A percentile compares a stretch with the other conserved stretches of the same genome.
Evolutionary conservation across 2,329 filamentous ascomycete genomes (phyloP).

Genomic region (Pestalotiopsis sp.): DNA sequence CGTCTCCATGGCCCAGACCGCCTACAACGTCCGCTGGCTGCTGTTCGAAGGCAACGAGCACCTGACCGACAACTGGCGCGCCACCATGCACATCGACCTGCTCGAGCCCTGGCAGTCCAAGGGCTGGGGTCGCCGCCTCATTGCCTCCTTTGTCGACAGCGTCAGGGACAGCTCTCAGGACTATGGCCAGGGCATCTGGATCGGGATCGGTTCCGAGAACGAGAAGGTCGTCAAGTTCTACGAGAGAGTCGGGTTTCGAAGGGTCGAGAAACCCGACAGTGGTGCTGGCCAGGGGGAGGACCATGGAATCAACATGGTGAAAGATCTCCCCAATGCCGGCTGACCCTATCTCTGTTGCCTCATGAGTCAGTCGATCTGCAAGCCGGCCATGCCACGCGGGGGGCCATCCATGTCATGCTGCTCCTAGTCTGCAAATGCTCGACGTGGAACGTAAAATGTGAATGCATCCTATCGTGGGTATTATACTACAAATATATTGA

Average conservation of each 20-base stretch:
- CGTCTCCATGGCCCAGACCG: constrained; percentile 41
- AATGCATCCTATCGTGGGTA: background rate
- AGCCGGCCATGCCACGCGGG: no score
- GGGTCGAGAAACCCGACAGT: constrained; percentile 30
- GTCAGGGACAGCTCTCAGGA: constrained; percentile 29
- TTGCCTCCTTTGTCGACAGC: constrained; percentile 43
- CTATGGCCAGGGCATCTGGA: constrained; percentile 41
- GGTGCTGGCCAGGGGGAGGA: constrained; percentile 26
- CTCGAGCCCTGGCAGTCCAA: constrained; percentile 41
- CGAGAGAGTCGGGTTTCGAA: constrained; percentile 46
- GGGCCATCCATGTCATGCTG: no score
- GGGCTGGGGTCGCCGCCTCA: constrained; percentile 47
- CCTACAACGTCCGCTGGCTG: constrained; percentile 43
- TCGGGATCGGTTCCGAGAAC: constrained; percentile 50
- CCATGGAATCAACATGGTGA: constrained; percentile 44
- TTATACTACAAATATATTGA: background rate
- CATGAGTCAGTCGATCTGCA: no score
- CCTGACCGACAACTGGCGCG: constrained; percentile 37
- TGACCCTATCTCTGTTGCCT: background rate
- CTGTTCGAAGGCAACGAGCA: constrained; percentile 40
- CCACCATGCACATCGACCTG: constrained; percentile 54
- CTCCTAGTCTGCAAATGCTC: no score
- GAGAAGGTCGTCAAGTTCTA: constrained; percentile 51
- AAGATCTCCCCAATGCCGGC: constrained; percentile 29
- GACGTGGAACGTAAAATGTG: background rate